These are phyloP conservation scores for Spizellomyces sp. DNA, from an alignment of 192 early-diverging fungal species.

Conservation along the genomic window DNA sequence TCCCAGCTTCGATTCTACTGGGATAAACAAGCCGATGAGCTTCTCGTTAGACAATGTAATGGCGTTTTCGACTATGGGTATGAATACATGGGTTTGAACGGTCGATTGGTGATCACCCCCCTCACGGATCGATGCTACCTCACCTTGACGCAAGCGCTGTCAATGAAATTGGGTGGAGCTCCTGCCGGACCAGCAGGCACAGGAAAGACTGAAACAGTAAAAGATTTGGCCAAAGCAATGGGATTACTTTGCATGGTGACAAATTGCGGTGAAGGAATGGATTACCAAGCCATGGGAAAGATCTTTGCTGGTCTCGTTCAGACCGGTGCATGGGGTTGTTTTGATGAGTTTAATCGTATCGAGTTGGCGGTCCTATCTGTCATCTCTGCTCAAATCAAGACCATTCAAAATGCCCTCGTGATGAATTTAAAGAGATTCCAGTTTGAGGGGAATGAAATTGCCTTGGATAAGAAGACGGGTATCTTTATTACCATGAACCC, in stretches of 20 bases:
- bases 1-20: constrained; percentile 67
- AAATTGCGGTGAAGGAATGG: constrained; percentile 66
- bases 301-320: constrained; percentile 66
- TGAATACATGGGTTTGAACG: constrained; percentile 64
- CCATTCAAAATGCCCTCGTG: constrained; percentile 62
- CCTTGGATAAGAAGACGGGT: constrained; percentile 54
- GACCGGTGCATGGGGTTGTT: constrained; percentile 66
- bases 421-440: constrained; percentile 56
- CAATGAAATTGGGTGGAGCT: constrained; percentile 64
- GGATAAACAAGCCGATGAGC: constrained; percentile 53
- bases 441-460: constrained; percentile 66
- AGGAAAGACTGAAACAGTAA: constrained; percentile 67
- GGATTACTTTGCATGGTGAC: constrained; percentile 63
- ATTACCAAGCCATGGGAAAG: constrained; percentile 67
- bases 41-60: constrained; percentile 55
- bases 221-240: constrained; percentile 63
- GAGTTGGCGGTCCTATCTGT: constrained; percentile 64
- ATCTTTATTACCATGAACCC: constrained; percentile 69
- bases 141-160: constrained; percentile 59
- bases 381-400: constrained; percentile 64
- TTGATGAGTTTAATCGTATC: constrained; percentile 69
- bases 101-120: constrained; percentile 61
- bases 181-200: constrained; percentile 64
- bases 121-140: constrained; percentile 64
- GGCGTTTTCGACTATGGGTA: constrained; percentile 66